phyloP scores from a whole-genome alignment of 2,329 filamentous ascomycete species.

The Oidium heveae region DNA sequence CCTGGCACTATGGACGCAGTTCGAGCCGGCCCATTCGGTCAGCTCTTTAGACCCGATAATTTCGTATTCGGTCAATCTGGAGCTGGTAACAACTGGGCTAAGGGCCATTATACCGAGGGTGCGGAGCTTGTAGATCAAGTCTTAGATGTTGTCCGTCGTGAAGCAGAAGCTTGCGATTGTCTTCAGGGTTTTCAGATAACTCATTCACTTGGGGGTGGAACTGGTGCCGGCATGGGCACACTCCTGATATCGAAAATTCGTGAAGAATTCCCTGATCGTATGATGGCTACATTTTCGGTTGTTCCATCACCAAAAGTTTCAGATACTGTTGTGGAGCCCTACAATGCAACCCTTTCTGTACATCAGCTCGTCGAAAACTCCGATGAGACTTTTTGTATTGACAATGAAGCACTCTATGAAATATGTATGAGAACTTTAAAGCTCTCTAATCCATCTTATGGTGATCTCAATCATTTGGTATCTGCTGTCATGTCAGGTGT shows the following conservation, averaged over 20 bases:
- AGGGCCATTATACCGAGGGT: slow-evolving; percentile 99
- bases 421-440: slow-evolving; percentile 99
- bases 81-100: slow-evolving; percentile 99
- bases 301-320: slow-evolving; percentile 98
- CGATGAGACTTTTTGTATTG: slow-evolving; percentile 99
- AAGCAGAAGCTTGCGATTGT: slow-evolving; percentile 97
- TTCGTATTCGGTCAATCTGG: slow-evolving; percentile 99
- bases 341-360: slow-evolving; percentile 96
- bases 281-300: slow-evolving; percentile 99
- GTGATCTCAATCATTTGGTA: slow-evolving; percentile 97
- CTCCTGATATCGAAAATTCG: slow-evolving; percentile 99
- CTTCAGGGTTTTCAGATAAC: slow-evolving; percentile 99
- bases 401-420: slow-evolving; percentile 99
- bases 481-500: slow-evolving; percentile 99
- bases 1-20: slow-evolving; percentile 99
- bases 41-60: slow-evolving; percentile 99
- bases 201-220: slow-evolving; percentile 99
- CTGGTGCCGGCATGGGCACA: slow-evolving; percentile 99
- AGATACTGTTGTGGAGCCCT: slow-evolving; percentile 97
- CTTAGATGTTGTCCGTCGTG: slow-evolving; percentile 91
- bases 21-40: slow-evolving; percentile 89
- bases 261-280: slow-evolving; percentile 98
- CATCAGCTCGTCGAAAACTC: slow-evolving; percentile 99
- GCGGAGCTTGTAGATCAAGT: slow-evolving; percentile 97
- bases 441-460: slow-evolving; percentile 95